Evolutionary conservation across 2,329 filamentous ascomycete species (phyloP).

Genomic region (Aspergillus proliferans): DNA sequence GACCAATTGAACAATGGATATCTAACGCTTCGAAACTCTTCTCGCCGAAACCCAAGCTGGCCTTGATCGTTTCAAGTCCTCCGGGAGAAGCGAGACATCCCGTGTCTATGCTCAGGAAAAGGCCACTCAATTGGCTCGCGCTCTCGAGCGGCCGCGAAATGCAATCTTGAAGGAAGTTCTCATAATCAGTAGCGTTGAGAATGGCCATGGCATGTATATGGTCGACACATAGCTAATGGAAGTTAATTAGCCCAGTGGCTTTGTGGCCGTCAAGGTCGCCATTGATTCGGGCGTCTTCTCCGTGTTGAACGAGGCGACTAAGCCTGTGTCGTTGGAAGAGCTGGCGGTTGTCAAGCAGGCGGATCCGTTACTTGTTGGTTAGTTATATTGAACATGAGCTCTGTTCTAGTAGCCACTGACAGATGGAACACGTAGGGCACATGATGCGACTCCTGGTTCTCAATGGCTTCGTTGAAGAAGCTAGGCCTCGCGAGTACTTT

Average conservation of each 20-base stretch:
- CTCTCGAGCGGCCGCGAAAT: constrained; percentile 14
- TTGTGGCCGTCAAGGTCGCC: constrained; percentile 16
- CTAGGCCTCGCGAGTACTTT: constrained; percentile 8
- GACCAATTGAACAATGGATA: constrained; percentile 7
- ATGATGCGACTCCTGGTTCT: constrained; percentile 17
- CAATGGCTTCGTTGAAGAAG: constrained; percentile 12
- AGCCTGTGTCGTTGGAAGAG: constrained; percentile 9
- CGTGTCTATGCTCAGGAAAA: constrained; percentile 13
- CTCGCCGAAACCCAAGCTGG: constrained; percentile 3
- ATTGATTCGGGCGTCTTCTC: constrained; percentile 15
- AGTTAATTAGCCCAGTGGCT: constrained; percentile 8
- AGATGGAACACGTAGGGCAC: constrained; percentile 8
- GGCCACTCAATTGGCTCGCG: constrained; percentile 8
- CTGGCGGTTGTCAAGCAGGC: constrained; percentile 15
- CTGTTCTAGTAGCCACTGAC: neutral
- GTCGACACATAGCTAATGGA: neutral
- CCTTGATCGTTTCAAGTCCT: constrained; percentile 8
- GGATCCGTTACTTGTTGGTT: constrained; percentile 18
- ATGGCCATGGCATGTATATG: neutral
- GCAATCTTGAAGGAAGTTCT: constrained; percentile 16
- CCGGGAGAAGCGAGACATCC: constrained; percentile 2
- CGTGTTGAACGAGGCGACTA: constrained; percentile 8
- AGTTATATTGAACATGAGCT: neutral
- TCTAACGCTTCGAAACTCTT: constrained; percentile 5
- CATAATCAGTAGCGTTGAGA: constrained; percentile 8